A percentile compares a stretch with the other conserved stretches of the same genome.
Conservation (phyloP, 768 basidiomycete species). For the Hypholoma sublateritium region DNA sequence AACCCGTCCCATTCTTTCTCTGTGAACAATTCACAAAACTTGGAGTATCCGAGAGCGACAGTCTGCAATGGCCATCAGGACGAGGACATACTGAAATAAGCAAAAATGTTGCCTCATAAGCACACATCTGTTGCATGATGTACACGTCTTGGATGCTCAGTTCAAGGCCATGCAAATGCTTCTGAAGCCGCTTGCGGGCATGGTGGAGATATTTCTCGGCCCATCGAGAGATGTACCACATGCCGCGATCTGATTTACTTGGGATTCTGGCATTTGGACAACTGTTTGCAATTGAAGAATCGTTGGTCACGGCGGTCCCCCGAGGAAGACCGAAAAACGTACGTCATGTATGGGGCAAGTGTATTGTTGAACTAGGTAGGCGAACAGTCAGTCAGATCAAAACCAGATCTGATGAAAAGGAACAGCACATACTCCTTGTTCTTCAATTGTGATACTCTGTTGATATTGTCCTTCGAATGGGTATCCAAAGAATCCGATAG, state of each 20-base stretch:
- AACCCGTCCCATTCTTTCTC: constrained; percentile 94
- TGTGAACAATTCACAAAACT: constrained; percentile 89
- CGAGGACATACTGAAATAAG: neutral
- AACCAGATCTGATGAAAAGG: constrained; percentile 7
- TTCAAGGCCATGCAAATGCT: constrained; percentile 58
- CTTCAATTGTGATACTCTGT: constrained; percentile 76
- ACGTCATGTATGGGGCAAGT: constrained; percentile 82
- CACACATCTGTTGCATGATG: constrained; percentile 78
- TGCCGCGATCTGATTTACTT: constrained; percentile 55
- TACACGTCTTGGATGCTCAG: constrained; percentile 71
- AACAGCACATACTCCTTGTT: constrained; percentile 37
- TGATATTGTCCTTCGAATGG: constrained; percentile 74
- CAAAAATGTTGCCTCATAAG: constrained; percentile 63
- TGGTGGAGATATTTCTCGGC: constrained; percentile 66
- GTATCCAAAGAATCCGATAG: constrained; percentile 75
- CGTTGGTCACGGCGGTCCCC: neutral
- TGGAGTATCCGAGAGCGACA: constrained; percentile 87
- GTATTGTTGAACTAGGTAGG: constrained; percentile 72
- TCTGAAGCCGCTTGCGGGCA: constrained; percentile 60
- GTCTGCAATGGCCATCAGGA: constrained; percentile 40
- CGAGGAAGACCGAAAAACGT: constrained; percentile 12
- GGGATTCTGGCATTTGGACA: constrained; percentile 60
- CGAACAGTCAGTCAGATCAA: constrained; percentile 1
- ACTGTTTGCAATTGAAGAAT: neutral
- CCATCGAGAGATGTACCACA: constrained; percentile 65